A percentile compares a stretch with the other conserved stretches of the same genome.
Evolutionary conservation across 306 rosid genomes (phyloP).

Genomic region (Hippophae tibetana): DNA sequence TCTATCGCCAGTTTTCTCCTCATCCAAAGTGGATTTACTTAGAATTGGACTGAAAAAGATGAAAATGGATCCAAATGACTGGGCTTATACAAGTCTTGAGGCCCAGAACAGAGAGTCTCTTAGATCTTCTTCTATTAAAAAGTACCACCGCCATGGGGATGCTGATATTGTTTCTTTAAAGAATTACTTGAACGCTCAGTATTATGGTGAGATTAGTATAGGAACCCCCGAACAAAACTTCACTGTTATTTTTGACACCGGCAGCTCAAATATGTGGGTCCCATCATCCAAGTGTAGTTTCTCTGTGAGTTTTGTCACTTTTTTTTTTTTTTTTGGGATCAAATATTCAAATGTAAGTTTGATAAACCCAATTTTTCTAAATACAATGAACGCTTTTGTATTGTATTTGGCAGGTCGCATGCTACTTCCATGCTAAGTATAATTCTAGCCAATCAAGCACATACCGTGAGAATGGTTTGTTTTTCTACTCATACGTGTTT

Average conservation of each 20-base stretch:
- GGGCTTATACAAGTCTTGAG: conserved; percentile 34
- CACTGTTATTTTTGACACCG: conserved; percentile 87
- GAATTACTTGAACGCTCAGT: conserved; percentile 93
- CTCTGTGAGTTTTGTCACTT: conserved; percentile 44
- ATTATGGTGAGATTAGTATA: conserved; percentile 71
- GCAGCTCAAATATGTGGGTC: conserved; percentile 94
- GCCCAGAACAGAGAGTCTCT: conserved; percentile 21
- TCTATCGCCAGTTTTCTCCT: conserved; percentile 35
- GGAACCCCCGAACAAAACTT: conserved; percentile 85
- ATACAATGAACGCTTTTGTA: conserved; percentile 1
- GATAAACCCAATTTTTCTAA: too few species aligned
- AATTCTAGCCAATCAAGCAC: conserved; percentile 49
- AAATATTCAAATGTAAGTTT: too few species aligned
- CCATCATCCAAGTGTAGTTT: conserved; percentile 61
- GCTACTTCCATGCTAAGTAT: conserved; percentile 66
- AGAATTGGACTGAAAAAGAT: conserved; percentile 71
- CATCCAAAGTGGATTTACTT: conserved; percentile 38
- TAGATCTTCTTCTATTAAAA: conserved; percentile 29
- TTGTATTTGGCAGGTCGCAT: conserved; percentile 46
- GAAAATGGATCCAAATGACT: conserved; percentile 26
- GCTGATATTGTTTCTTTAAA: conserved; percentile 48
- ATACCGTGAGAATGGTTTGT: conserved; percentile 65
- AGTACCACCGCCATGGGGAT: conserved; percentile 24
- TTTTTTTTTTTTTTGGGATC: too few species aligned
- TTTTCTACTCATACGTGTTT: conserved; percentile 2